Percentiles rank a stretch among this genome's conserved stretches.
These are phyloP conservation scores for Didymella segeticola DNA, from an alignment of 2,329 filamentous ascomycete genomes.

Conservation along the genomic window DNA sequence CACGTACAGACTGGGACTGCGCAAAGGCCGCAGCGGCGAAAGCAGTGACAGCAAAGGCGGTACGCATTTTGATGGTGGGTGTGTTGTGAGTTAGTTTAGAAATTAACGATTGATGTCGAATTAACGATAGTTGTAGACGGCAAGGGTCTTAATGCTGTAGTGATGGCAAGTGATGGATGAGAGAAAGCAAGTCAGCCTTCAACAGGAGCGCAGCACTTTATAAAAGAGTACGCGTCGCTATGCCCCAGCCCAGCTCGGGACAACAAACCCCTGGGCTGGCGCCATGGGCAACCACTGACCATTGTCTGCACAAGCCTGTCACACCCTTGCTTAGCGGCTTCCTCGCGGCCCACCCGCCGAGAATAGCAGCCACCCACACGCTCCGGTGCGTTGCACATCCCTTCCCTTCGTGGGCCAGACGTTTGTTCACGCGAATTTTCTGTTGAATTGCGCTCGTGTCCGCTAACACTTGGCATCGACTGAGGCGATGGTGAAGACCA, in stretches of 20 bases:
- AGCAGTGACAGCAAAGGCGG: slow-evolving; percentile 33
- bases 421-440: slow-evolving; percentile 8
- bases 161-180: slow-evolving; percentile 3
- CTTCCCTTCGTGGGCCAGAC: slow-evolving; percentile 16
- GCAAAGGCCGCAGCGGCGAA: slow-evolving; percentile 36
- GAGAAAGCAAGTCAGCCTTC: not conserved
- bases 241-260: slow-evolving; percentile 11
- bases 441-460: slow-evolving; percentile 17
- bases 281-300: slow-evolving; percentile 15
- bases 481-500: slow-evolving; percentile 10
- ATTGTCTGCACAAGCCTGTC: slow-evolving; percentile 6
- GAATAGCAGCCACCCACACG: slow-evolving; percentile 17
- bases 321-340: slow-evolving; percentile 6
- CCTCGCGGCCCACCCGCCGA: slow-evolving; percentile 10
- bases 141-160: slow-evolving; percentile 6
- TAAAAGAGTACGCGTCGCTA: slow-evolving; percentile 11
- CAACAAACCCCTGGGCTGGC: slow-evolving; percentile 15
- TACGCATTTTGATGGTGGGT: slow-evolving; percentile 33
- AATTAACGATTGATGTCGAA: slow-evolving; percentile 13
- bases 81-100: slow-evolving; percentile 15
- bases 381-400: slow-evolving; percentile 8
- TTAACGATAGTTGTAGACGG: slow-evolving; percentile 13
- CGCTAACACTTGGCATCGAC: slow-evolving; percentile 2
- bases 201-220: slow-evolving; percentile 4
- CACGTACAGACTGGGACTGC: slow-evolving; percentile 26